Evolutionary conservation across 2,329 filamentous ascomycete genomes (phyloP).

Genomic region (Diaporthe amygdali): DNA sequence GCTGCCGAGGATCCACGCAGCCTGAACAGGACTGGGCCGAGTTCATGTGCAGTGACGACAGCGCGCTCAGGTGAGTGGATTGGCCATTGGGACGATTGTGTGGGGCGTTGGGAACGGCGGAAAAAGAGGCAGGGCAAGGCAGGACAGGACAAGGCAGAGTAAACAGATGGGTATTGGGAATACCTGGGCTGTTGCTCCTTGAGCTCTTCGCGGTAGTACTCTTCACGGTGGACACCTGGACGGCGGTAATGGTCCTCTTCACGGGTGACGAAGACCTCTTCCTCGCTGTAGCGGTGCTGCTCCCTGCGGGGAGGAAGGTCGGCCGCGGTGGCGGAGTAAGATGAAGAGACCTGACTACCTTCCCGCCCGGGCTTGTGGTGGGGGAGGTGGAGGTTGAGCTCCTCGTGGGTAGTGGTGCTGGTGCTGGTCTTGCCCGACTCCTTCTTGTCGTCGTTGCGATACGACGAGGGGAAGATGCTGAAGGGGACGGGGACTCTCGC

Average conservation of each 20-base stretch:
- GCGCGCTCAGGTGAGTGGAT: not conserved
- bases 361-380: conserved; percentile 94
- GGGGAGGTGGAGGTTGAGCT: conserved; percentile 80
- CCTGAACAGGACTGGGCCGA: not conserved
- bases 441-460: conserved; percentile 56
- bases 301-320: conserved; percentile 65
- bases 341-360: conserved; percentile 78
- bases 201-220: conserved; percentile 58
- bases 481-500: conserved; percentile 98
- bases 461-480: conserved; percentile 99
- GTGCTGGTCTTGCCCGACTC: conserved; percentile 60
- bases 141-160: not conserved
- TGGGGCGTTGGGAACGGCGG: not conserved
- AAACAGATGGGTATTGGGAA: conserved; percentile 27
- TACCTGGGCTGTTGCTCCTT: conserved; percentile 33
- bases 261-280: conserved; percentile 83
- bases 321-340: conserved; percentile 63
- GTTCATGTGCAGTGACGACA: conserved; percentile 17
- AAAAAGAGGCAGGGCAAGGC: not conserved
- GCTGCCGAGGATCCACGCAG: conserved; percentile 8
- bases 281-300: conserved; percentile 69
- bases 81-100: not conserved
- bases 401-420: conserved; percentile 72
- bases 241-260: conserved; percentile 78
- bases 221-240: conserved; percentile 64